Conservation (phyloP, 2,329 filamentous ascomycete genomes). For the Herpotrichia juniperi region DNA sequence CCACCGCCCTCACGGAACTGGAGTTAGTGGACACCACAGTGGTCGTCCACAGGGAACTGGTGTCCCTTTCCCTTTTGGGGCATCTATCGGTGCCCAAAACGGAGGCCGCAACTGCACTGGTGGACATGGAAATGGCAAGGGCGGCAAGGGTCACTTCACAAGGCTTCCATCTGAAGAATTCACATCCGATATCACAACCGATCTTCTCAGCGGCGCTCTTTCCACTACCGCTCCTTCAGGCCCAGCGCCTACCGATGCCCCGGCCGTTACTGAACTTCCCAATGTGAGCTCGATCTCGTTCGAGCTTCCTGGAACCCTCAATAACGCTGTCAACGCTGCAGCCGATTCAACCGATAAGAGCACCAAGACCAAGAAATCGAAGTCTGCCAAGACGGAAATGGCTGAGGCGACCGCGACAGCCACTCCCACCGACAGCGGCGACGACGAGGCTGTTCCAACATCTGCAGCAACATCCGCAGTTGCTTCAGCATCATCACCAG, state of each 20-base stretch:
- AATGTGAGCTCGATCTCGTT: slow-evolving; percentile 19
- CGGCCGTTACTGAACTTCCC: slow-evolving; percentile 4
- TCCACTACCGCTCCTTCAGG: slow-evolving; percentile 4
- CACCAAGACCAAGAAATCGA: slow-evolving; percentile 10
- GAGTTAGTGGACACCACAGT: neutral
- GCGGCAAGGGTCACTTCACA: neutral
- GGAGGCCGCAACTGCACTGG: neutral
- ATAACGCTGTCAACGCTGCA: slow-evolving; percentile 2
- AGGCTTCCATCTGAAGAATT: slow-evolving; percentile 5
- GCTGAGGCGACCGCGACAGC: too few relatives aligned
- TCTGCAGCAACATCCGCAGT: neutral
- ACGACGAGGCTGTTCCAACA: too few relatives aligned
- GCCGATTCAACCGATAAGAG: neutral
- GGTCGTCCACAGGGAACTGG: neutral
- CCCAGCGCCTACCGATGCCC: slow-evolving; percentile 12
- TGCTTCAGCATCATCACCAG: neutral
- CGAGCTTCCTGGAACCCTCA: slow-evolving; percentile 9
- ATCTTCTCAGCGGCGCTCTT: neutral
- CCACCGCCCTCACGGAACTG: slow-evolving; percentile 4
- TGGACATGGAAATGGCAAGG: neutral
- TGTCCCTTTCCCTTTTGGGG: slow-evolving; percentile 1
- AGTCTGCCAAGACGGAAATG: slow-evolving; percentile 6
- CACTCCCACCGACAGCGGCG: too few relatives aligned
- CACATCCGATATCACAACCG: slow-evolving; percentile 1
- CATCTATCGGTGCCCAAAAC: neutral